Evolutionary conservation across 805 yeast genomes (phyloP).

Genomic region (Wickerhamiella galacta): DNA sequence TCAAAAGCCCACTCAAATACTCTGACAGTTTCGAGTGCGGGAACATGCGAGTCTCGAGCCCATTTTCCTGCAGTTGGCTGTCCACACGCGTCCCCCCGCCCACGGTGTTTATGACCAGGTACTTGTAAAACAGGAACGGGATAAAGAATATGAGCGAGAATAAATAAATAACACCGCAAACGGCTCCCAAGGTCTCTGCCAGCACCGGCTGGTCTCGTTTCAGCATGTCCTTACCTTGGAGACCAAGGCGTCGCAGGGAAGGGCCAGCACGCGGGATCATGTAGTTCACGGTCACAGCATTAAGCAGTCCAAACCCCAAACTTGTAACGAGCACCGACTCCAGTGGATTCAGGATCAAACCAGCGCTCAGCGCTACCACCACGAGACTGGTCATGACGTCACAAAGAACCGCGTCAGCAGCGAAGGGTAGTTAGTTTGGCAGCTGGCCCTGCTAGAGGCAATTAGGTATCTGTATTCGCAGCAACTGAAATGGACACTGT

Average conservation of each 20-base stretch:
- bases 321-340: slow-evolving; percentile 8
- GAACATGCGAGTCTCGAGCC: no score
- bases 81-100: slow-evolving; percentile 39
- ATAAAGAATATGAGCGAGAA: slow-evolving; percentile 69
- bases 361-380: slow-evolving; percentile 8
- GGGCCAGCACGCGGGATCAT: slow-evolving; percentile 15
- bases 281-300: slow-evolving; percentile 4
- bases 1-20: slow-evolving; percentile 68
- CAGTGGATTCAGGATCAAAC: slow-evolving; percentile 9
- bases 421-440: neutral
- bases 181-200: slow-evolving; percentile 89
- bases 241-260: slow-evolving; percentile 32
- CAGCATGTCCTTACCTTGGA: slow-evolving; percentile 72
- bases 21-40: slow-evolving; percentile 71
- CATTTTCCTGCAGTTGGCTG: slow-evolving; percentile 6
- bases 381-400: slow-evolving; percentile 2
- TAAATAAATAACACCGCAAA: slow-evolving; percentile 65
- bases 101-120: slow-evolving; percentile 36
- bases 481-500: no score
- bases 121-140: slow-evolving; percentile 73
- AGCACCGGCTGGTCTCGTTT: slow-evolving; percentile 57
- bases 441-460: neutral
- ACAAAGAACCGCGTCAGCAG: no score
- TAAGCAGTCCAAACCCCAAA: slow-evolving; percentile 10
- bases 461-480: neutral